Percentiles rank a stretch among this genome's conserved stretches.
Conservation (phyloP, 2,329 filamentous ascomycete species). For the Sporothrix pallida region DNA sequence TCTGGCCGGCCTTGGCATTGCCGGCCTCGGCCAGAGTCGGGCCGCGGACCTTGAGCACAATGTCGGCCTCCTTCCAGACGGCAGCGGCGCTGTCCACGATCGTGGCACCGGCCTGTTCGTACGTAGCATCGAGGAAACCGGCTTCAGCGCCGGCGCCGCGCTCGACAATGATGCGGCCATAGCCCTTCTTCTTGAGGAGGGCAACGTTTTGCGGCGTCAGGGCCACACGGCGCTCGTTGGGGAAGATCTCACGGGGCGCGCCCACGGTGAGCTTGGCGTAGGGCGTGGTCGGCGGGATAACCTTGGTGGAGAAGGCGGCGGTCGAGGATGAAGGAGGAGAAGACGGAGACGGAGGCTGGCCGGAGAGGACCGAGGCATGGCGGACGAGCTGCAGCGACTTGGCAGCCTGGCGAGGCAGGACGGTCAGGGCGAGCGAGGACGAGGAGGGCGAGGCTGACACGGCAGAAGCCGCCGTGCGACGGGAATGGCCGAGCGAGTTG, state of each 20-base stretch:
- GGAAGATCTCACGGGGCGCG: conserved; percentile 78
- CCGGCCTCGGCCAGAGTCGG: conserved; percentile 74
- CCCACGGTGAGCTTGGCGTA: conserved; percentile 78
- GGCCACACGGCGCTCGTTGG: conserved; percentile 80
- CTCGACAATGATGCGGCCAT: conserved; percentile 76
- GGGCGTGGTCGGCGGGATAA: conserved; percentile 58
- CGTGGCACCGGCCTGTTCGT: conserved; percentile 77
- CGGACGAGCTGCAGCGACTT: conserved; percentile 49
- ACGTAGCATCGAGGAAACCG: conserved; percentile 78
- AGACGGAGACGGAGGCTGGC: conserved; percentile 37
- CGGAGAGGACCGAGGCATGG: conserved; percentile 48
- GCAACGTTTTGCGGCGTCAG: conserved; percentile 84
- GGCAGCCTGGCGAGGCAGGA: conserved; percentile 39
- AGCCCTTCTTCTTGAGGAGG: conserved; percentile 84
- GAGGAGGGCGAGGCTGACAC: conserved; percentile 23
- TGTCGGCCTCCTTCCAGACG: conserved; percentile 78
- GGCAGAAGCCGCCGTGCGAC: conserved; percentile 25
- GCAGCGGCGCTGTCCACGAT: conserved; percentile 67
- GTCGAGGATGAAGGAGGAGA: conserved; percentile 34
- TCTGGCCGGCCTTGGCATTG: conserved; percentile 70
- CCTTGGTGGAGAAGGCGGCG: conserved; percentile 50
- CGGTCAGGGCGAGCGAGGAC: conserved; percentile 40
- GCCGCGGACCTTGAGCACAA: conserved; percentile 82
- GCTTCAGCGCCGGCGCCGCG: conserved; percentile 78
- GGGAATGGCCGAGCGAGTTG: conserved; percentile 43